Evolutionary conservation across 495 filamentous ascomycete genomes (phyloP).

Genomic region (Hyaloscypha finlandica): DNA sequence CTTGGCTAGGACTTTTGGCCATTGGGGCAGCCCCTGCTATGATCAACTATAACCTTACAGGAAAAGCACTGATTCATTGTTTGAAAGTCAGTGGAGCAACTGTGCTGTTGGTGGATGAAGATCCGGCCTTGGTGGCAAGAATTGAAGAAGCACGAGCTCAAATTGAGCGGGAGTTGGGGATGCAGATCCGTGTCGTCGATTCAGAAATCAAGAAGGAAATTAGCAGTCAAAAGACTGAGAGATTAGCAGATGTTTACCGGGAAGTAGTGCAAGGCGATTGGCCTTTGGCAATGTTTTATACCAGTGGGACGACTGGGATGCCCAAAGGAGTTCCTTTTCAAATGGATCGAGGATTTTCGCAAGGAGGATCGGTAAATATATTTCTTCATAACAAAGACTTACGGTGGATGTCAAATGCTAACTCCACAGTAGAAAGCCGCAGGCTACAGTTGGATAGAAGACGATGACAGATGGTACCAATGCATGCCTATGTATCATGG

Average conservation of each 20-base stretch:
- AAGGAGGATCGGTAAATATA: constrained; percentile 6
- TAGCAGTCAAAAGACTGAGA: constrained; percentile 43
- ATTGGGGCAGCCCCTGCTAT: constrained; percentile 70
- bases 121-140: constrained; percentile 51
- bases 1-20: constrained; percentile 60
- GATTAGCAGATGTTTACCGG: constrained; percentile 53
- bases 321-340: constrained; percentile 48
- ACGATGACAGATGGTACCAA: constrained; percentile 66
- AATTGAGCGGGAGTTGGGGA: constrained; percentile 53
- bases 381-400: background rate
- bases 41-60: constrained; percentile 72
- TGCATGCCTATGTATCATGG: constrained; percentile 86
- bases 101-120: constrained; percentile 67
- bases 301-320: constrained; percentile 57
- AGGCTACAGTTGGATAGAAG: constrained; percentile 46
- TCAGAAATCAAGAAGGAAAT: constrained; percentile 50
- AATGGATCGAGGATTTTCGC: constrained; percentile 31
- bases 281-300: constrained; percentile 67
- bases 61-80: constrained; percentile 69
- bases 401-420: background rate
- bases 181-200: constrained; percentile 55
- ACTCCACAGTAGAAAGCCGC: constrained; percentile 38
- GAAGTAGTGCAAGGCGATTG: constrained; percentile 46
- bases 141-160: constrained; percentile 53
- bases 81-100: constrained; percentile 60